These are phyloP conservation scores for Lachnellula hyalina DNA, from an alignment of 2,329 filamentous ascomycete species.

Conservation along the genomic window DNA sequence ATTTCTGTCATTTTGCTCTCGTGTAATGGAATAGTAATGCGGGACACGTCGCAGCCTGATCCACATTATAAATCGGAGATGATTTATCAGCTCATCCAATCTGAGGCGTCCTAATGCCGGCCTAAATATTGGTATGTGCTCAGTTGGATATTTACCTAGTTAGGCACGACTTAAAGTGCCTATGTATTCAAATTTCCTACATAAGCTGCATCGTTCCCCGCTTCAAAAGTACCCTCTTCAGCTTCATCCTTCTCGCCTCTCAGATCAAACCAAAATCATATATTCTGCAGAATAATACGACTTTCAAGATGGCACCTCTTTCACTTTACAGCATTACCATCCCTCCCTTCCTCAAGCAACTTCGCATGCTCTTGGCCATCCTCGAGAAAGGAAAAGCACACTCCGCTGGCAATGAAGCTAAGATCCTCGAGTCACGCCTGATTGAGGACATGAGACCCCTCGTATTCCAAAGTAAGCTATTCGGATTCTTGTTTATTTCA, in stretches of 20 bases:
- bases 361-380: conserved; percentile 38
- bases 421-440: conserved; percentile 36
- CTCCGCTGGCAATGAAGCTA: conserved; percentile 33
- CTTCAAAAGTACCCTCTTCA: background rate
- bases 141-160: too few relatives aligned
- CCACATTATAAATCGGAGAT: background rate
- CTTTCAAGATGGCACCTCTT: background rate
- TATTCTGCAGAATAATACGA: background rate
- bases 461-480: conserved; percentile 36
- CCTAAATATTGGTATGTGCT: too few relatives aligned
- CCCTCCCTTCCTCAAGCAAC: conserved; percentile 36
- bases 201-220: background rate
- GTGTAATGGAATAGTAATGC: background rate
- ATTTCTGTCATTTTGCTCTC: background rate
- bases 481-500: background rate
- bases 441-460: conserved; percentile 45
- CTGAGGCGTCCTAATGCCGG: background rate
- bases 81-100: background rate
- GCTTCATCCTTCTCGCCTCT: background rate
- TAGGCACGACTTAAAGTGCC: too few relatives aligned
- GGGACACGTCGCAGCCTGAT: background rate
- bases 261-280: background rate
- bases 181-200: background rate
- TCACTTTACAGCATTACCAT: conserved; percentile 35
- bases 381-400: conserved; percentile 41